phyloP scores from a whole-genome alignment of 169 alveolate genomes.

The Babesia gibsoni region DNA sequence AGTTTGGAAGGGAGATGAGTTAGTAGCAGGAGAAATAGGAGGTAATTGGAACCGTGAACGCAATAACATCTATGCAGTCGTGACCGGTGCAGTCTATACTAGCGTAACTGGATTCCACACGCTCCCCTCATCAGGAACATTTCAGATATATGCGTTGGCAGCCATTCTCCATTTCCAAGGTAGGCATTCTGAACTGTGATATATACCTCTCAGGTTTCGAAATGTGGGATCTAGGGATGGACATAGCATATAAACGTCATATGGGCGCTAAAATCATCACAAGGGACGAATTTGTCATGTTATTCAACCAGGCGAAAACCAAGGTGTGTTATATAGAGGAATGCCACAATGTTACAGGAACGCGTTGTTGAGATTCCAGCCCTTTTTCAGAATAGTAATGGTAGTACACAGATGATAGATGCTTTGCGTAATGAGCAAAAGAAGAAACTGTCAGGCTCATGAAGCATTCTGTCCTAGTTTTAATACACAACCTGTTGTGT shows the following conservation, averaged over 20 bases:
- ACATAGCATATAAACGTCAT: slow-evolving; percentile 63
- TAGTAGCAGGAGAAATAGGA: slow-evolving; percentile 77
- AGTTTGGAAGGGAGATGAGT: slow-evolving; percentile 59
- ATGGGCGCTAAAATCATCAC: slow-evolving; percentile 65
- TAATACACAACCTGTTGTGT: no score
- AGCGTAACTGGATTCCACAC: slow-evolving; percentile 75
- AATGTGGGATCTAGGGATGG: slow-evolving; percentile 76
- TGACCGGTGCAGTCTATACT: slow-evolving; percentile 68
- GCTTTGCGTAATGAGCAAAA: neutral
- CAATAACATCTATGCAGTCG: slow-evolving; percentile 3
- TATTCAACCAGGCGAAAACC: slow-evolving; percentile 27
- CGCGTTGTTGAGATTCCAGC: slow-evolving; percentile 14
- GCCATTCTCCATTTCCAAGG: slow-evolving; percentile 57
- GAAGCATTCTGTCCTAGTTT: no score
- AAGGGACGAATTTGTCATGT: slow-evolving; percentile 42
- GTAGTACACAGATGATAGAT: slow-evolving; percentile 4
- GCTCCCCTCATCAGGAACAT: slow-evolving; percentile 62
- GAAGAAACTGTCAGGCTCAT: no score
- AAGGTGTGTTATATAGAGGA: neutral
- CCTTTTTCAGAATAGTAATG: slow-evolving; percentile 28
- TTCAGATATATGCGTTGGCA: slow-evolving; percentile 71
- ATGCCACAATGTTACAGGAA: slow-evolving; percentile 1
- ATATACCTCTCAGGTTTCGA: slow-evolving; percentile 44
- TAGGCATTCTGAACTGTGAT: neutral
- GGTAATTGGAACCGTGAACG: slow-evolving; percentile 1